Conservation (phyloP, 805 yeast genomes). For the Saccharomyces jurei region DNA sequence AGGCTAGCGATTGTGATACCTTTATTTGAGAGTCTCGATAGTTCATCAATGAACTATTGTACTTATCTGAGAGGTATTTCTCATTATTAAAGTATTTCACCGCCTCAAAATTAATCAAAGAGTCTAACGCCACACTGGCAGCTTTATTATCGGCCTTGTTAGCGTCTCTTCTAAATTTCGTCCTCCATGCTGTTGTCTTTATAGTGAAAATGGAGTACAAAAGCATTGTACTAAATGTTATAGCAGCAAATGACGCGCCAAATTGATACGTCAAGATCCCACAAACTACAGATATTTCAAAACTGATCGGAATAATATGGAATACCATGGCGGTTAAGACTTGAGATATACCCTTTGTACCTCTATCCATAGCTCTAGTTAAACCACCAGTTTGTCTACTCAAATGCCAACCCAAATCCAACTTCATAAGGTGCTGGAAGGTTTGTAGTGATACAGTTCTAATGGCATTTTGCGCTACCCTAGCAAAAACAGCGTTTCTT, state of each 20-base stretch:
- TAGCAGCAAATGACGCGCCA: constrained; percentile 81
- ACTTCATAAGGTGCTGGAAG: constrained; percentile 68
- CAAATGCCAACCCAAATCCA: constrained; percentile 86
- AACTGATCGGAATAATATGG: constrained; percentile 86
- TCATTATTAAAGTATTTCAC: constrained; percentile 95
- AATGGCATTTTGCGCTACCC: constrained; percentile 91
- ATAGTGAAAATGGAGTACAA: constrained; percentile 83
- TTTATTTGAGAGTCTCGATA: constrained; percentile 67
- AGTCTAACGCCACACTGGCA: constrained; percentile 90
- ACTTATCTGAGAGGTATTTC: constrained; percentile 64
- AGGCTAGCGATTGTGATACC: constrained; percentile 79
- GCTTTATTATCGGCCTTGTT: constrained; percentile 92
- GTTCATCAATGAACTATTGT: constrained; percentile 60
- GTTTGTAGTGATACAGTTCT: constrained; percentile 83
- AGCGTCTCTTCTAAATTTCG: constrained; percentile 80
- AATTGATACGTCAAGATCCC: constrained; percentile 90
- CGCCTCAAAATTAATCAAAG: constrained; percentile 87
- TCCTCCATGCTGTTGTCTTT: constrained; percentile 92
- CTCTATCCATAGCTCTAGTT: constrained; percentile 93
- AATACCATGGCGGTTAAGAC: constrained; percentile 95
- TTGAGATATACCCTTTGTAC: constrained; percentile 93
- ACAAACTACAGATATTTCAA: constrained; percentile 88
- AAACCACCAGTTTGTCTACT: constrained; percentile 92
- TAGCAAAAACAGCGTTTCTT: constrained; percentile 90
- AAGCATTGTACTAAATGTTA: constrained; percentile 82